Base-by-base conservation (phyloP, 352 stramenopile genomes). In the Pythium volutum region DNA sequence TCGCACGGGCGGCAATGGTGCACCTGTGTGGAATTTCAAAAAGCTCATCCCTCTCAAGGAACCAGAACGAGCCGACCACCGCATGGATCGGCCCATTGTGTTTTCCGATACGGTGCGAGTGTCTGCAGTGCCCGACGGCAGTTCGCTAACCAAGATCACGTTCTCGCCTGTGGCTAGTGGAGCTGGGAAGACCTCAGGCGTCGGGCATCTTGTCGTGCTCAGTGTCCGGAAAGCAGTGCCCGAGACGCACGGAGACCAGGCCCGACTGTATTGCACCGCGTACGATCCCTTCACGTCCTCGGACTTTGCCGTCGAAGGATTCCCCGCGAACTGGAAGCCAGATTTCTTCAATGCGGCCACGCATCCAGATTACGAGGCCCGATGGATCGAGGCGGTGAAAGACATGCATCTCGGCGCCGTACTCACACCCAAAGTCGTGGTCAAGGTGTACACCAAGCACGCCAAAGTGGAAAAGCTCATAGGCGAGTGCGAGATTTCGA, bases 271-370 rank as follows among this genome's bases (percentile, higher is more conserved):
- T 43, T 95, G 83, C 60, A 95, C 85, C 4, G 85, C 85, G 5
- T 95, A 95, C 60, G 83, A 95, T 25, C 85, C 85, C 12, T 73
- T 87, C 25, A 93, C 83, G 0, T 83, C 85, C 1, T 89, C 75
- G 14, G 85, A 95, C 59, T 95, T 91, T 64, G 64, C 79, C 1
- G 80, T 93, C 0, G 73, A 87, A 49, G 83, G 85, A 3, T 87
- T 74, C 33, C 85, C 85, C 8, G 34, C 41, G 0, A 58, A 91
- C 27, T 95, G 80, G 84, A 34, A 67, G 20, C 48, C 77, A 0
- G 74, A 92, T 25, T 95, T 90, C 51, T 95, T 95, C 62, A 71
- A 87, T 22, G 50, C 55, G 2, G 69, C 63, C 9, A 58, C 55
- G 0, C 75, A 80, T 22, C 69, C 70, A 22, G 78, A 78, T 25